Percentiles rank a stretch among this genome's conserved stretches.
phyloP scores from a whole-genome alignment of 1,284 basidiomycete genomes.

The Hymenochaete sp. region DNA sequence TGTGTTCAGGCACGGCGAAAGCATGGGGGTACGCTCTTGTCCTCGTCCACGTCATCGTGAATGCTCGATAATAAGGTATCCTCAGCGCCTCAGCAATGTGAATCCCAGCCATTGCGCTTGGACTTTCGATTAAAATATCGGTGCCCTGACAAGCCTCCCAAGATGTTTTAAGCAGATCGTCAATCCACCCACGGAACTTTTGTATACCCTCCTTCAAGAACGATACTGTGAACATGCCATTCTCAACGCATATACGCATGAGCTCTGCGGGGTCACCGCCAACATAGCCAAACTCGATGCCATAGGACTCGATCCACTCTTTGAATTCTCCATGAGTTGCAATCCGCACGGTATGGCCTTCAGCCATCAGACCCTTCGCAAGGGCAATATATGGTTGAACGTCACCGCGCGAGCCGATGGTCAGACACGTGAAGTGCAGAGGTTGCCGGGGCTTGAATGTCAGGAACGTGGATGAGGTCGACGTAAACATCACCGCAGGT shows the following conservation, averaged over 20 bases:
- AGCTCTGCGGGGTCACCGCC: conserved; percentile 97
- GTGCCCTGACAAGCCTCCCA: conserved; percentile 95
- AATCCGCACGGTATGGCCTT: conserved; percentile 80
- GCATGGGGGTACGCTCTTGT: conserved; percentile 95
- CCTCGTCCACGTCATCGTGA: conserved; percentile 81
- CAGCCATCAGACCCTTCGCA: conserved; percentile 83
- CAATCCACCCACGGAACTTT: conserved; percentile 96
- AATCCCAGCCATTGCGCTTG: conserved; percentile 97
- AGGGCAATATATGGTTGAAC: conserved; percentile 94
- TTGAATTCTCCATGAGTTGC: conserved; percentile 93
- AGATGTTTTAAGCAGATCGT: conserved; percentile 86
- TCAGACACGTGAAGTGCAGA: conserved; percentile 85
- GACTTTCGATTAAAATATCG: conserved; percentile 90
- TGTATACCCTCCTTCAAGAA: conserved; percentile 86
- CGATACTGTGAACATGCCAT: conserved; percentile 91
- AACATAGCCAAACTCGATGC: conserved; percentile 88
- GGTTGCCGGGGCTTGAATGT: conserved; percentile 86
- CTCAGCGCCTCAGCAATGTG: conserved; percentile 92
- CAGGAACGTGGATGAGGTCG: conserved; percentile 85
- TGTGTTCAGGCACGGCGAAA: conserved; percentile 86
- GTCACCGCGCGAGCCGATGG: conserved; percentile 90
- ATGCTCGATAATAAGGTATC: conserved; percentile 90
- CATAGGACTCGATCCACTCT: conserved; percentile 93
- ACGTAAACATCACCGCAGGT: conserved; percentile 89
- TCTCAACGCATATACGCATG: conserved; percentile 91